A percentile compares a stretch with the other conserved stretches of the same genome.
Evolutionary conservation across 140 eudicot species (phyloP).

Genomic region (Stevia rebaudiana): DNA sequence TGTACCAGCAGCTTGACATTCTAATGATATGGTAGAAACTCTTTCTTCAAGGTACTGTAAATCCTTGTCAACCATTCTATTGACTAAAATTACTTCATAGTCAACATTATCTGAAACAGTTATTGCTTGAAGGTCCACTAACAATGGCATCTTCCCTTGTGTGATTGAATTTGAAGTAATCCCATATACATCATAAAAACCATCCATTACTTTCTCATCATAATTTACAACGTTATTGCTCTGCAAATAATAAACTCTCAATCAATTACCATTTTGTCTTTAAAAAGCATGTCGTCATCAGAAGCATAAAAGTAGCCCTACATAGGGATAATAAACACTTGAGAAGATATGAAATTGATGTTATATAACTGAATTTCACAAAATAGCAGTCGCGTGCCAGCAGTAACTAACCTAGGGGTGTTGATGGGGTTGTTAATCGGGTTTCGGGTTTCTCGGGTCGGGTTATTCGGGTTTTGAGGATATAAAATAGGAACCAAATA

Average conservation of each 20-base stretch:
- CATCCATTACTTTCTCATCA: slow-evolving; percentile 82
- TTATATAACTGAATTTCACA: not conserved
- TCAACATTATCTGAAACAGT: slow-evolving; percentile 51
- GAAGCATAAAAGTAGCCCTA: slow-evolving; percentile 17
- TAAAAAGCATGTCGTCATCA: slow-evolving; percentile 15
- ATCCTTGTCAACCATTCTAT: slow-evolving; percentile 50
- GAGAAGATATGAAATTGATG: slow-evolving; percentile 1
- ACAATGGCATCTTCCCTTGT: slow-evolving; percentile 76
- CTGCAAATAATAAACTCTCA: slow-evolving; percentile 29
- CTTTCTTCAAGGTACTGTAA: slow-evolving; percentile 71
- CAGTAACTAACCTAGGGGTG: not conserved
- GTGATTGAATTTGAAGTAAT: slow-evolving; percentile 41
- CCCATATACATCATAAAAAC: slow-evolving; percentile 89
- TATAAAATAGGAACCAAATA: too few relatives aligned
- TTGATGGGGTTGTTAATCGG: too few relatives aligned
- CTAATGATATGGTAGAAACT: slow-evolving; percentile 44
- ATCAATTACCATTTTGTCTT: slow-evolving; percentile 14
- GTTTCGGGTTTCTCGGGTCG: too few relatives aligned
- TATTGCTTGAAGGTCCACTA: slow-evolving; percentile 66
- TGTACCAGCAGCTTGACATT: slow-evolving; percentile 41
- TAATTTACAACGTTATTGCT: slow-evolving; percentile 75
- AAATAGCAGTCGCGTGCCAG: slow-evolving; percentile 3
- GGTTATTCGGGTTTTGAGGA: too few relatives aligned
- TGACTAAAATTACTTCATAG: slow-evolving; percentile 74
- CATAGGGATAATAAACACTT: slow-evolving; percentile 1